Evolutionary conservation across 371 early-diverging fungal species (phyloP), one percentile per base, ranked within the genome.

Genomic region (Saksenaea vasiformis): DNA sequence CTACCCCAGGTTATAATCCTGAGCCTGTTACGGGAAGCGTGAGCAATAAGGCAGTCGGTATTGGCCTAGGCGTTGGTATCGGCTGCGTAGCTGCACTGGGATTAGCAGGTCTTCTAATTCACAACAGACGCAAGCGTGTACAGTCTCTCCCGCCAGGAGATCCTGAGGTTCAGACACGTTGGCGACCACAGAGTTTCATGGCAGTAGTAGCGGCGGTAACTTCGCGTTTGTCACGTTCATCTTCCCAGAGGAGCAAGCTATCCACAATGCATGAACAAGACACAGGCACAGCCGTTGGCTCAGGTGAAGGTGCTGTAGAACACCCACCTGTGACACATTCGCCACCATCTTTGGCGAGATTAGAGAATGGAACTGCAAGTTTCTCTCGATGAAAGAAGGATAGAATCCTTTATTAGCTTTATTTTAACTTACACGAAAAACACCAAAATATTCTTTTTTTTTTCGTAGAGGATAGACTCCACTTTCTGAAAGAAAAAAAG

Each of bases 161-260:
- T 19, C 22, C 51, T 11, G 37, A 62, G 17, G 56, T 55, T 10
- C 36, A 41, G 15, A 62, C 62, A n/a, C 54, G 41, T 14, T 62
- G 62, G 56, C 54, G 56, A 55, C 54, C 62, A n/a, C 54, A 62
- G 13, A 62, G 62, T 17, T 62, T 62, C 27, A 62, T 62, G 27
- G 56, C 38, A 10, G 62, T 36, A n/a, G 62, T 56, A 5, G 34
- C 47, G 5, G 26, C 44, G 37, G 62, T 56, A 5, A 41, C 56
- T 11, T 36, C 62, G 14, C 22, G 56, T 15, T 19, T 62, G 0
- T 41, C 62, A 15, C 37, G 56, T 17, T 39, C 38, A 22, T n/a
- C 56, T 8, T 56, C 56, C 10, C 37, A 38, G 17, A 28, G 34
- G 15, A 58, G 38, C 22, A 58, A 60, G 15, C 10, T 34, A n/a